These are phyloP conservation scores for Colletotrichum gloeosporioides DNA, from an alignment of 2,329 filamentous ascomycete species.

Conservation along the genomic window DNA sequence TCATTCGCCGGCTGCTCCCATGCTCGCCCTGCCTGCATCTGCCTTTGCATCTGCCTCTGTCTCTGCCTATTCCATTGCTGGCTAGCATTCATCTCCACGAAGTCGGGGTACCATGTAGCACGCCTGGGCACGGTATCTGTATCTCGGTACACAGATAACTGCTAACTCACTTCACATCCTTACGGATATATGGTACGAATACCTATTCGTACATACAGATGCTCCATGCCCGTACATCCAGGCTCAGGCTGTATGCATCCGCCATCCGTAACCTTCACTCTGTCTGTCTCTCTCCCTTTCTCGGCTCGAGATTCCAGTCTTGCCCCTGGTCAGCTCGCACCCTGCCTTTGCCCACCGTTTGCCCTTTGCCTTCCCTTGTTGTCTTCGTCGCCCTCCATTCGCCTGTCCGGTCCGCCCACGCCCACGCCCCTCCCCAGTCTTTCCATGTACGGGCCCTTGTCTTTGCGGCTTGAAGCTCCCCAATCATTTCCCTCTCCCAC, in stretches of 20 bases:
- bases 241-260: slow-evolving; percentile 19
- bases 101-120: slow-evolving; percentile 8
- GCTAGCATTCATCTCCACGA: not conserved
- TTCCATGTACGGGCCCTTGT: slow-evolving; percentile 6
- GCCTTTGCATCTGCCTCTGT: not conserved
- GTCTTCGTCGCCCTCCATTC: slow-evolving; percentile 1
- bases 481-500: slow-evolving; percentile 22
- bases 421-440: not conserved
- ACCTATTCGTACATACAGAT: not conserved
- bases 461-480: slow-evolving; percentile 17
- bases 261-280: slow-evolving; percentile 12
- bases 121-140: slow-evolving; percentile 3
- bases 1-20: not conserved
- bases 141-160: not conserved
- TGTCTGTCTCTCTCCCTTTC: slow-evolving; percentile 14
- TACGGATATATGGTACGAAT: not conserved
- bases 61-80: not conserved
- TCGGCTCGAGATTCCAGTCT: slow-evolving; percentile 21
- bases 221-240: not conserved
- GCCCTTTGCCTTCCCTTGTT: slow-evolving; percentile 2
- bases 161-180: not conserved
- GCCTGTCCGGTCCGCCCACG: slow-evolving; percentile 4
- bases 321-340: slow-evolving; percentile 14
- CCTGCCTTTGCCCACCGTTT: slow-evolving; percentile 22
- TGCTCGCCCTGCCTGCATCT: not conserved